phyloP scores from a whole-genome alignment of 1,284 basidiomycete genomes.

The Ceratobasidium sp. region DNA sequence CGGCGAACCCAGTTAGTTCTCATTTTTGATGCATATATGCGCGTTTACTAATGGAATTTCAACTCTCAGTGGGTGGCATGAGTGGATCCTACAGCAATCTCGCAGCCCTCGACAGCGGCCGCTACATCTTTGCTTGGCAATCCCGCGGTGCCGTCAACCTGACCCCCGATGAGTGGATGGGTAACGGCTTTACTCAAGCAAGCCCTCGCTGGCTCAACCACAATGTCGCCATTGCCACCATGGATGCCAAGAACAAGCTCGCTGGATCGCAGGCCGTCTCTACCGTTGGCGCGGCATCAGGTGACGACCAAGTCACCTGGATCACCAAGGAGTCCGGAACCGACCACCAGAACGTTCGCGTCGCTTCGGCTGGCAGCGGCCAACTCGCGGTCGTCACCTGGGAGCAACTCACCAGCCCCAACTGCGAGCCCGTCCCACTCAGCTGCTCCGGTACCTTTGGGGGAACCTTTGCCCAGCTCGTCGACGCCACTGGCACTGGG shows the following conservation, averaged over 20 bases:
- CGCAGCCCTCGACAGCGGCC: conserved; percentile 9
- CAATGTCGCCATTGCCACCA: conserved; percentile 27
- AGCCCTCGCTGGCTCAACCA: conserved; percentile 26
- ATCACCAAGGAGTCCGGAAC: conserved; percentile 21
- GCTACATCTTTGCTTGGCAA: conserved; percentile 20
- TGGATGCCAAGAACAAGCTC: conserved; percentile 26
- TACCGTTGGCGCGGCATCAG: conserved; percentile 13
- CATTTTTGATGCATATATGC: not conserved
- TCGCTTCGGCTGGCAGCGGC: conserved; percentile 8
- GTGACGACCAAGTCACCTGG: conserved; percentile 18
- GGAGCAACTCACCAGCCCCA: conserved; percentile 14
- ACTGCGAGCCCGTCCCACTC: conserved; percentile 16
- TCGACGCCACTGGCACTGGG: conserved; percentile 17
- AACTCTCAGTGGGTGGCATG: conserved; percentile 5
- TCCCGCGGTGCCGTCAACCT: conserved; percentile 10
- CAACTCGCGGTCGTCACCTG: conserved; percentile 20
- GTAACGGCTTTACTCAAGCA: conserved; percentile 20
- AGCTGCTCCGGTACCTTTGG: conserved; percentile 29
- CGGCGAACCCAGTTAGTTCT: conserved; percentile 14
- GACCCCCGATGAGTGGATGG: conserved; percentile 7
- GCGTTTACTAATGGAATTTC: not conserved
- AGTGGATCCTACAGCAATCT: conserved; percentile 18
- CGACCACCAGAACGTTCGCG: conserved; percentile 19
- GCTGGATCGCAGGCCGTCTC: conserved; percentile 11
- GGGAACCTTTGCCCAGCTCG: conserved; percentile 8